phyloP scores from a whole-genome alignment of 1,284 basidiomycete species.

The Athelia sp. region DNA sequence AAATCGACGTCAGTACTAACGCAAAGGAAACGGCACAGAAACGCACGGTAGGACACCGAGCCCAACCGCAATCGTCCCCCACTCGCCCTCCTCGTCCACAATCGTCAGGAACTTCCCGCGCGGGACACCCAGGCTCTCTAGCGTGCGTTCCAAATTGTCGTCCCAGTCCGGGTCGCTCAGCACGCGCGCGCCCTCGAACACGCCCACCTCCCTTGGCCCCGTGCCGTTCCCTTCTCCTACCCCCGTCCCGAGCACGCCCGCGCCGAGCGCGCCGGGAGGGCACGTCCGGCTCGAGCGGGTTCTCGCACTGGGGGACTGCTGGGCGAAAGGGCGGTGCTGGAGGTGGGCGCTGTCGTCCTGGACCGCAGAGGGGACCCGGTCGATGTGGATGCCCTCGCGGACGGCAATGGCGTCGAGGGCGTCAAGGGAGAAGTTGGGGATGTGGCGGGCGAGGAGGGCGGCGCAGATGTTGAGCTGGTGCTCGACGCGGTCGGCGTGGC shows the following conservation, averaged over 20 bases:
- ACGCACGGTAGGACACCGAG: constrained; percentile 71
- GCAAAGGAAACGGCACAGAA: not conserved
- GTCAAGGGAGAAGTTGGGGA: constrained; percentile 60
- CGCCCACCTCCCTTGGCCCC: constrained; percentile 60
- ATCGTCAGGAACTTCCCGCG: constrained; percentile 82
- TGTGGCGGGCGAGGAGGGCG: constrained; percentile 66
- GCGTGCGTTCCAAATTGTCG: constrained; percentile 71
- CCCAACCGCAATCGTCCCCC: constrained; percentile 69
- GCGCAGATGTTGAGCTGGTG: constrained; percentile 69
- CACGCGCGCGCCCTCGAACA: constrained; percentile 82
- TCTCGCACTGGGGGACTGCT: too few species aligned
- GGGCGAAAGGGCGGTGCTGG: too few species aligned
- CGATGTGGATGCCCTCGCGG: constrained; percentile 63
- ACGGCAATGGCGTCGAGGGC: constrained; percentile 59
- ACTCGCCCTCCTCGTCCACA: constrained; percentile 83
- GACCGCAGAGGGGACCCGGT: constrained; percentile 20
- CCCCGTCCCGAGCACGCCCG: too few species aligned
- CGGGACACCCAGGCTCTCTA: constrained; percentile 68
- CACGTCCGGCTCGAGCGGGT: too few species aligned
- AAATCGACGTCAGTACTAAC: not conserved
- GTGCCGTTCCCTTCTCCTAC: constrained; percentile 28
- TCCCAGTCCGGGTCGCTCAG: constrained; percentile 88
- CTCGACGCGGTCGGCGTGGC: constrained; percentile 75
- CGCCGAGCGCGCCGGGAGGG: too few species aligned
- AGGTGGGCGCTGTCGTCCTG: too few species aligned